Evolutionary conservation across 2,329 filamentous ascomycete species (phyloP).

Genomic region (Colletotrichum tofieldiae): DNA sequence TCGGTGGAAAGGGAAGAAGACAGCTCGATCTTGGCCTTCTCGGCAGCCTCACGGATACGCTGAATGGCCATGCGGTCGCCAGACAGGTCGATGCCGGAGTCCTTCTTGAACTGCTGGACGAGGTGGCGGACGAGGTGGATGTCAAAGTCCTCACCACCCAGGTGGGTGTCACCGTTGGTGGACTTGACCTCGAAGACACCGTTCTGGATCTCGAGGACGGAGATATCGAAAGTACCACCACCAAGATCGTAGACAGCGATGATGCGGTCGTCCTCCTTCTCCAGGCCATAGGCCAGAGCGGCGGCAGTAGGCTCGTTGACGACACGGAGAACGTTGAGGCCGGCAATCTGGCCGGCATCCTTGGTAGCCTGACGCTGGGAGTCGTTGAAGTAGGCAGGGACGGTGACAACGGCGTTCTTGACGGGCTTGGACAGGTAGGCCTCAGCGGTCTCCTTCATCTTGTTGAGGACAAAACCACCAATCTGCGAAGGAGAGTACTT

Average conservation of each 20-base stretch:
- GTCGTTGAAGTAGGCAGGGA: conserved; percentile 99
- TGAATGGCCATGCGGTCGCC: conserved; percentile 98
- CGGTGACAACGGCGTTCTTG: conserved; percentile 97
- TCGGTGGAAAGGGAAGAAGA: conserved; percentile 96
- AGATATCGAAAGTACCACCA: conserved; percentile 99
- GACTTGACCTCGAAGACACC: conserved; percentile 99
- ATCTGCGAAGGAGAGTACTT: conserved; percentile 99
- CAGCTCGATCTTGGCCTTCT: conserved; percentile 99
- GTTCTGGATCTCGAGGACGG: conserved; percentile 95
- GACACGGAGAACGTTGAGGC: conserved; percentile 96
- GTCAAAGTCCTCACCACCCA: conserved; percentile 98
- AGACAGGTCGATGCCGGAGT: conserved; percentile 91
- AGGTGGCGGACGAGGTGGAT: conserved; percentile 95
- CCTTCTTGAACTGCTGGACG: conserved; percentile 96
- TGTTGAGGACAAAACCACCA: conserved; percentile 94
- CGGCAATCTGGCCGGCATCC: conserved; percentile 96
- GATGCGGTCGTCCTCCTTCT: conserved; percentile 92
- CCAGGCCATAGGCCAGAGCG: conserved; percentile 94
- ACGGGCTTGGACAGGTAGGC: conserved; percentile 90
- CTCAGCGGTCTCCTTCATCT: conserved; percentile 99
- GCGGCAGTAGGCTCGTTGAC: conserved; percentile 98
- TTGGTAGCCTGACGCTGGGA: conserved; percentile 98
- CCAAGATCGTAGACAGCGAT: conserved; percentile 98
- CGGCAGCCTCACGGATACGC: conserved; percentile 97
- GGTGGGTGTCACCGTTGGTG: conserved; percentile 98